Evolutionary conservation across 306 rosid genomes (phyloP).

Genomic region (Crotalaria pallida): DNA sequence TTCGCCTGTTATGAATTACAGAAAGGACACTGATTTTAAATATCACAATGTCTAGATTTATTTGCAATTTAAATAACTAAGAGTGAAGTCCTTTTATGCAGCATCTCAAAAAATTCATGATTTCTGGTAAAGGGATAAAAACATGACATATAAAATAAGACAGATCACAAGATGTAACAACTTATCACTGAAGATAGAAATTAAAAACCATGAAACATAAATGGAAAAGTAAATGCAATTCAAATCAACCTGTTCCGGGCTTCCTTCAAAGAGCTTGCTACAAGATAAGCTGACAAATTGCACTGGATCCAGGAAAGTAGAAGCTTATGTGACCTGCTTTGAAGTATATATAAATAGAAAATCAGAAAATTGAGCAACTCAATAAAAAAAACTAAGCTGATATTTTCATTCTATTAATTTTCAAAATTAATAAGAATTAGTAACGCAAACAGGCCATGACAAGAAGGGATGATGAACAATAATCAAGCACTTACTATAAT

Average conservation of each 20-base stretch:
- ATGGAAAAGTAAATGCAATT: neutral
- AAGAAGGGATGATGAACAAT: no score
- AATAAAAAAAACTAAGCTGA: neutral
- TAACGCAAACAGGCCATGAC: slow-evolving; percentile 22
- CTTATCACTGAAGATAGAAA: neutral
- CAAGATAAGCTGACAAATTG: slow-evolving; percentile 85
- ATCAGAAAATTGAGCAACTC: neutral
- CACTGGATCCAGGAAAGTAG: slow-evolving; percentile 72
- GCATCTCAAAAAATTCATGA: no score
- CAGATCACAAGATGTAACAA: neutral
- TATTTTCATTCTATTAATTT: neutral
- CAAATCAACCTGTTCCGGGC: slow-evolving; percentile 61
- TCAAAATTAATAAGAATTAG: neutral
- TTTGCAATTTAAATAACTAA: no score
- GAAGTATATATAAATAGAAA: neutral
- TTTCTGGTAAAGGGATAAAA: no score
- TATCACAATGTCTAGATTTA: no score
- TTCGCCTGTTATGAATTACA: no score
- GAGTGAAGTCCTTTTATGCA: no score
- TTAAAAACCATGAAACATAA: neutral
- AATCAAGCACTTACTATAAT: no score
- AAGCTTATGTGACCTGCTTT: slow-evolving; percentile 80
- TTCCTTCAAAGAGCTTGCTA: slow-evolving; percentile 92
- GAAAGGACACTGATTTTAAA: no score
- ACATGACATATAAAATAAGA: neutral